phyloP scores from a whole-genome alignment of 2,329 filamentous ascomycete genomes.

The Talaromyces marneffei region DNA sequence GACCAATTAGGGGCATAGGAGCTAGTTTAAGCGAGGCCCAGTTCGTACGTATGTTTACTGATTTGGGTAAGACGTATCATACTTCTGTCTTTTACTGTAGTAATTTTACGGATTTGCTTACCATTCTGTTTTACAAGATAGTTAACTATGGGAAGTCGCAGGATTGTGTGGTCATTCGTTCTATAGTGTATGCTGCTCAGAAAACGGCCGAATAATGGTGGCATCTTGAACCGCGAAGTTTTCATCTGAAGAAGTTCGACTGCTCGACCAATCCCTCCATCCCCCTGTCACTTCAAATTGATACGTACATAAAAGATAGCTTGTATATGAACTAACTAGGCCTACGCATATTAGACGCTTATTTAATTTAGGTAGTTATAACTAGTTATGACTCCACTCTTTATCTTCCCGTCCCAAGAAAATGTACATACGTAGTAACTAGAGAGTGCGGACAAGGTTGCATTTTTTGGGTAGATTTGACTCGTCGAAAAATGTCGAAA shows the following conservation, averaged over 20 bases:
- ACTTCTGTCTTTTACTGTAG: not conserved
- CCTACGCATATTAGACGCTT: not conserved
- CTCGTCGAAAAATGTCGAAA: not conserved
- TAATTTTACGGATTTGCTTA: not conserved
- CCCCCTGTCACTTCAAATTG: not conserved
- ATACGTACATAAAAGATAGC: not conserved
- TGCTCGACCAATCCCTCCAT: no score
- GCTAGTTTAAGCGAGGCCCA: not conserved
- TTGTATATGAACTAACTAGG: no score
- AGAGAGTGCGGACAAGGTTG: not conserved
- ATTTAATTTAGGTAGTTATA: no score
- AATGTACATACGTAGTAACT: no score
- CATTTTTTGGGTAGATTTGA: not conserved
- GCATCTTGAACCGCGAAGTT: not conserved
- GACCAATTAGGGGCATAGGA: not conserved
- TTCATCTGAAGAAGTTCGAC: not conserved
- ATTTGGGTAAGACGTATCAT: not conserved
- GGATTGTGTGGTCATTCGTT: not conserved
- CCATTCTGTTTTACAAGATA: not conserved
- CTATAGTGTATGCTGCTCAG: not conserved
- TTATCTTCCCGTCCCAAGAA: not conserved
- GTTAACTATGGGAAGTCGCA: not conserved
- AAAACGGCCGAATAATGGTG: not conserved
- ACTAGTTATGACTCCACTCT: not conserved
- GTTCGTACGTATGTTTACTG: not conserved